These are phyloP conservation scores for Pholiota microspora DNA, from an alignment of 768 basidiomycete species.

Conservation along the genomic window DNA sequence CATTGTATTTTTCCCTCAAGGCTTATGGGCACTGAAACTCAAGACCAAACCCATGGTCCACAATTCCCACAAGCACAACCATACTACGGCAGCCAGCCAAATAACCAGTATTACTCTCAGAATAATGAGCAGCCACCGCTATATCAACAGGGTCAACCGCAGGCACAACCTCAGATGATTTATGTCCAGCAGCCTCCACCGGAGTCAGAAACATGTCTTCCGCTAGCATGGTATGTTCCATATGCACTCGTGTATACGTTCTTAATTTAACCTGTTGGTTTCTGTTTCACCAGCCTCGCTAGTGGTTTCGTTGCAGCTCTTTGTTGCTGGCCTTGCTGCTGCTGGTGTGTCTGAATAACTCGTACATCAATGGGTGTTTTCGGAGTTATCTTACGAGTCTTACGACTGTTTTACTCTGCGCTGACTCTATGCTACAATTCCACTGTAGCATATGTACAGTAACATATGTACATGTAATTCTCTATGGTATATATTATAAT, in stretches of 20 bases:
- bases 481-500: neutral
- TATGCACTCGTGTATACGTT: neutral
- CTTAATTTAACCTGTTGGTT: no score
- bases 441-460: neutral
- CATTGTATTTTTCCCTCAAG: neutral
- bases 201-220: slow-evolving; percentile 9
- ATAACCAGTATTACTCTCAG: slow-evolving; percentile 10
- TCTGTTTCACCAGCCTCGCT: slow-evolving; percentile 2
- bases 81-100: slow-evolving; percentile 6
- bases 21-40: neutral
- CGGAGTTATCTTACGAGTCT: neutral
- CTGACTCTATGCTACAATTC: no score
- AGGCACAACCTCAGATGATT: neutral
- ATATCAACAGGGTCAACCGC: neutral
- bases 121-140: neutral
- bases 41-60: slow-evolving; percentile 1
- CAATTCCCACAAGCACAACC: slow-evolving; percentile 9
- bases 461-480: neutral
- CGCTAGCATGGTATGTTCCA: slow-evolving; percentile 18
- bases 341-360: slow-evolving; percentile 16
- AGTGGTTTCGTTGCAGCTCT: slow-evolving; percentile 9
- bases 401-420: neutral
- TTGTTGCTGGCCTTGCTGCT: slow-evolving; percentile 16
- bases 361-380: slow-evolving; percentile 20
- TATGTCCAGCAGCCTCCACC: slow-evolving; percentile 8